Evolutionary conservation across 2,329 filamentous ascomycete species (phyloP).

Genomic region (Colletotrichum musicola): DNA sequence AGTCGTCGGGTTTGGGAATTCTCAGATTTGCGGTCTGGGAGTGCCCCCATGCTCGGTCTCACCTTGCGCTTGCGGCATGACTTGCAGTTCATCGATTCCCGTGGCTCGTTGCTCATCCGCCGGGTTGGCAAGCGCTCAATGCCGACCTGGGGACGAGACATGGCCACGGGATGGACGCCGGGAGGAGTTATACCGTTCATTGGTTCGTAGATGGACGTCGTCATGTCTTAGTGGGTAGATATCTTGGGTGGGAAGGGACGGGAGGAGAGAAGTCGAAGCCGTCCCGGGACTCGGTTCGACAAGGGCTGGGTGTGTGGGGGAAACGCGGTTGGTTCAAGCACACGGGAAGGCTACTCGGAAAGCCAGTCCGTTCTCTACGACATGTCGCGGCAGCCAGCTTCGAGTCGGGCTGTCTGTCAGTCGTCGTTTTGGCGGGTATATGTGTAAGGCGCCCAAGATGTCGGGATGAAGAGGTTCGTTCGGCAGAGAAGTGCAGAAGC

Average conservation of each 20-base stretch:
- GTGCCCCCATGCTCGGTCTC: slow-evolving; percentile 41
- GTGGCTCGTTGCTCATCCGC: slow-evolving; percentile 79
- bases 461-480: not conserved
- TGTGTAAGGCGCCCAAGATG: not conserved
- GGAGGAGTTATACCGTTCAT: slow-evolving; percentile 58
- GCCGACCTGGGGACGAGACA: slow-evolving; percentile 82
- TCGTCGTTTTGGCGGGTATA: slow-evolving; percentile 1
- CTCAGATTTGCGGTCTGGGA: not conserved
- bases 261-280: not conserved
- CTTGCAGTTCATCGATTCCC: slow-evolving; percentile 96
- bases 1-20: not conserved
- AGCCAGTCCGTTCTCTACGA: slow-evolving; percentile 18
- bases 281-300: not conserved
- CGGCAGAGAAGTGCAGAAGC: slow-evolving; percentile 29
- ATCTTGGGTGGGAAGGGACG: not conserved
- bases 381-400: slow-evolving; percentile 25
- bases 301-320: not conserved
- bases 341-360: slow-evolving; percentile 13
- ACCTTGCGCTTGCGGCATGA: slow-evolving; percentile 94
- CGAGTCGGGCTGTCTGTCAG: not conserved
- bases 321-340: slow-evolving; percentile 15
- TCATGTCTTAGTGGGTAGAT: slow-evolving; percentile 48
- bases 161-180: slow-evolving; percentile 63
- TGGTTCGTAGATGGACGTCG: slow-evolving; percentile 54
- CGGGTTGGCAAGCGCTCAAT: slow-evolving; percentile 83